phyloP scores from a whole-genome alignment of 257 asterid species.

The Handroanthus guayacan region DNA sequence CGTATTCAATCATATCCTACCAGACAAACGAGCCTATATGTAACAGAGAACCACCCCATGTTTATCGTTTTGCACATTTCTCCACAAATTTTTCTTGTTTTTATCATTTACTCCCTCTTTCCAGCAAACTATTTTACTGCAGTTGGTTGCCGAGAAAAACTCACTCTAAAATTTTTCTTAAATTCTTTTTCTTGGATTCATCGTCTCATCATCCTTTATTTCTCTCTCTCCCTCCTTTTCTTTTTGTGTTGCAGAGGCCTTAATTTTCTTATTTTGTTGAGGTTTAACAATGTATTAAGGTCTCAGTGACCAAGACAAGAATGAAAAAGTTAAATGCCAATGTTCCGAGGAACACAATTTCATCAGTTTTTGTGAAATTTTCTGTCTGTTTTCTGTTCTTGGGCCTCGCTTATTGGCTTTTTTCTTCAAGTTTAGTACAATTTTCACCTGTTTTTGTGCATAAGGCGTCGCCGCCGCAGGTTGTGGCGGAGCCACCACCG shows the following conservation, averaged over 20 bases:
- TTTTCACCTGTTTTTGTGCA: conserved; percentile 42
- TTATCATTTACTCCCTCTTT: conserved; percentile 19
- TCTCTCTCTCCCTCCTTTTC: neutral
- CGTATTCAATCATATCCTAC: no score
- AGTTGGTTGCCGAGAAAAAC: conserved; percentile 1
- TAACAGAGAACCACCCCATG: conserved; percentile 17
- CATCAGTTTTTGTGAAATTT: conserved; percentile 50
- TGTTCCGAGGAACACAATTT: conserved; percentile 39
- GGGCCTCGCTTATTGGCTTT: conserved; percentile 57
- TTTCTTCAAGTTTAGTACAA: conserved; percentile 51
- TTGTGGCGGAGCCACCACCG: conserved; percentile 32
- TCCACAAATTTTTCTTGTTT: neutral
- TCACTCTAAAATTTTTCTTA: neutral
- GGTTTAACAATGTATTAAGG: neutral
- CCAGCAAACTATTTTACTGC: conserved; percentile 15
- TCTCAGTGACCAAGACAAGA: neutral
- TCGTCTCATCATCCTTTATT: neutral
- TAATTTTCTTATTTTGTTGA: neutral
- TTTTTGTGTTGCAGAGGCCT: neutral
- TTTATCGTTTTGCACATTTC: conserved; percentile 24
- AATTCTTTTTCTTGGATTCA: conserved; percentile 6
- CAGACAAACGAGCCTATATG: no score
- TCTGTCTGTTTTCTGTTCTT: conserved; percentile 51
- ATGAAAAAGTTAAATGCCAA: conserved; percentile 47
- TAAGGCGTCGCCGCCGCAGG: conserved; percentile 36